Evolutionary conservation across 2,329 filamentous ascomycete genomes (phyloP).

Genomic region (Aspergillus tubingensis): DNA sequence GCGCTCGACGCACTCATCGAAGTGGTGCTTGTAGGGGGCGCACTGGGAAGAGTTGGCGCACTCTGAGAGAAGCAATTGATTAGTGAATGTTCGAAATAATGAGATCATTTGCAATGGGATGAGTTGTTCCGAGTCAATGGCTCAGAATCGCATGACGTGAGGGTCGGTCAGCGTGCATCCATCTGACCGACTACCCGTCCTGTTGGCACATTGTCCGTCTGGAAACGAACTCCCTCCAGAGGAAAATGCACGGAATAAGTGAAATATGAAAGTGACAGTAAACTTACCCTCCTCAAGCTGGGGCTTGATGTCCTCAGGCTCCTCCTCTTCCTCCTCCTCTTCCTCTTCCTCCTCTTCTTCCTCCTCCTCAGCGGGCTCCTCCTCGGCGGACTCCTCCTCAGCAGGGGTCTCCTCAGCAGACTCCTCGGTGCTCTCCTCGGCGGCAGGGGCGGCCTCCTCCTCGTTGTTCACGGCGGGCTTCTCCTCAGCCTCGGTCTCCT

Average conservation of each 20-base stretch:
- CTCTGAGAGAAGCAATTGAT: slow-evolving; percentile 57
- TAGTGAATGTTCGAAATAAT: background rate
- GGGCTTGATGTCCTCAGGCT: slow-evolving; percentile 82
- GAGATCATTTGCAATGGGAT: background rate
- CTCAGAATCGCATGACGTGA: background rate
- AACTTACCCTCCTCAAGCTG: slow-evolving; percentile 86
- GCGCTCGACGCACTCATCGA: slow-evolving; percentile 95
- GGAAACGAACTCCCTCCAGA: too few species aligned
- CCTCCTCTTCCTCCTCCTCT: slow-evolving; percentile 80
- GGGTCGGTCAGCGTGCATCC: background rate
- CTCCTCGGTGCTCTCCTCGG: slow-evolving; percentile 53
- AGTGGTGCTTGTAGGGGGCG: slow-evolving; percentile 91
- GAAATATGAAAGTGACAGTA: background rate
- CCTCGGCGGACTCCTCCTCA: slow-evolving; percentile 53
- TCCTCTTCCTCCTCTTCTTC: slow-evolving; percentile 72
- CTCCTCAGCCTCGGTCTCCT: slow-evolving; percentile 40
- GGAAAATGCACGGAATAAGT: too few species aligned
- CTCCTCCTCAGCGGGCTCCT: slow-evolving; percentile 58
- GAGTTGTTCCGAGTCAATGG: background rate
- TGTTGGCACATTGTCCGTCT: too few species aligned
- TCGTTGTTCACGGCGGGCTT: slow-evolving; percentile 40
- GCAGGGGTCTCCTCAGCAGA: slow-evolving; percentile 47
- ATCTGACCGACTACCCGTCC: background rate
- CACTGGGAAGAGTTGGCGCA: slow-evolving; percentile 87
- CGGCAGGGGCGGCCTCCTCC: slow-evolving; percentile 52